phyloP scores from a whole-genome alignment of 805 yeast genomes.

The Kazachstania bromeliacearum region DNA sequence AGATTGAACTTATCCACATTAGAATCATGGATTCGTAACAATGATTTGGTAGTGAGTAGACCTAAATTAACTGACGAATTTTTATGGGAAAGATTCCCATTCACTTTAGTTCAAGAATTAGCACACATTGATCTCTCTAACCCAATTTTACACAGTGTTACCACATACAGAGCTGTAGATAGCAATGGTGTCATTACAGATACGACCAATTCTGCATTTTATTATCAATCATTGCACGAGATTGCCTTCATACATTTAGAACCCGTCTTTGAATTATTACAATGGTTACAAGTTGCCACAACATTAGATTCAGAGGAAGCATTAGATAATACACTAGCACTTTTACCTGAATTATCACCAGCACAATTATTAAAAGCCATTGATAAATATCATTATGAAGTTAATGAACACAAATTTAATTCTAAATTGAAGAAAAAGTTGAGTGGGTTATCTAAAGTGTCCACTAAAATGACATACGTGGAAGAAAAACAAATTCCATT shows the following conservation, averaged over 20 bases:
- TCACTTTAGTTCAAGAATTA: slow-evolving; percentile 28
- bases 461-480: slow-evolving; percentile 26
- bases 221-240: slow-evolving; percentile 53
- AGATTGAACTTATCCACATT: slow-evolving; percentile 75
- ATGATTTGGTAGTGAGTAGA: slow-evolving; percentile 23
- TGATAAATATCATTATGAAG: slow-evolving; percentile 75
- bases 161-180: slow-evolving; percentile 17
- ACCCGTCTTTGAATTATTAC: slow-evolving; percentile 70
- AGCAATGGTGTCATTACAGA: slow-evolving; percentile 12
- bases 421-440: slow-evolving; percentile 35
- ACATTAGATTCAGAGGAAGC: slow-evolving; percentile 58
- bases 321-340: slow-evolving; percentile 42
- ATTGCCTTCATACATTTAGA: slow-evolving; percentile 59
- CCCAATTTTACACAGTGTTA: slow-evolving; percentile 20
- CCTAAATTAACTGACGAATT: slow-evolving; percentile 31
- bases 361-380: slow-evolving; percentile 60
- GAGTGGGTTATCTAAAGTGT: slow-evolving; percentile 14
- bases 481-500: slow-evolving; percentile 45
- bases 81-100: slow-evolving; percentile 33
- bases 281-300: slow-evolving; percentile 84
- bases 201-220: slow-evolving; percentile 41
- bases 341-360: slow-evolving; percentile 52
- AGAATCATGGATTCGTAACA: slow-evolving; percentile 83
- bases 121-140: slow-evolving; percentile 19
- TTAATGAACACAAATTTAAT: slow-evolving; percentile 63